Evolutionary conservation across 2,329 filamentous ascomycete species (phyloP), one percentile per base, ranked within the genome.

Genomic region (Neofusicoccum parvum): DNA sequence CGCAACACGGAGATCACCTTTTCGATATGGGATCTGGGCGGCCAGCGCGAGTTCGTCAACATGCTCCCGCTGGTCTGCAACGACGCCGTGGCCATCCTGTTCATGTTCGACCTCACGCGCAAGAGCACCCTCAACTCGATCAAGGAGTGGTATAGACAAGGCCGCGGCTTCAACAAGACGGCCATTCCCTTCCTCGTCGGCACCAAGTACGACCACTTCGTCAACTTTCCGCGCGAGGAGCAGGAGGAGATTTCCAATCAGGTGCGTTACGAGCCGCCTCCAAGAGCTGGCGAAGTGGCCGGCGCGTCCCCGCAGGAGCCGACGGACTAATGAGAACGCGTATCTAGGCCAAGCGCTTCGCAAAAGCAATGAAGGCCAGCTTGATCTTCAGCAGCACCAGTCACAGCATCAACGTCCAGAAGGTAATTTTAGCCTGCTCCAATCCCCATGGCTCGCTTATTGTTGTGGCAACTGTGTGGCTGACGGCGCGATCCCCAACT

Each of bases 51-150:
- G 81, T 99, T 99, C 75, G 95, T 99, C 80, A 99, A 99, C 83
- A 99, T 99, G 95, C 84, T 99, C 68, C 95, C 95, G 23, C 86
- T 99, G n/a, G 95, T 99, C 67, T 99, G 95, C 85, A 99, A 99
- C 78, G 95, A 99, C 74, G 95, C 95, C 9, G 95, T 99, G 37
- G 95, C 95, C 59, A 98, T 99, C 70, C 86, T 99, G 48, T 99
- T 99, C 87, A 99, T 99, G 95, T 99, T 99, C 78, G 95, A 99
- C 78, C 83, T 99, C 70, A 99, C 95, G 36, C 87, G 95, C 71
- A 99, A 99, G 85, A 97, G 94, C 81, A 99, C 95, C 0, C 84
- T 99, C 71, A 99, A 99, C 82, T 97, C 92, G 74, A 98, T 99
- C 84, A 99, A 99, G 83, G 95, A 99, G 78, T 99, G 95, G 95